phyloP scores from a whole-genome alignment of 2,329 filamentous ascomycete genomes.

The Cordyceps fumosorosea region DNA sequence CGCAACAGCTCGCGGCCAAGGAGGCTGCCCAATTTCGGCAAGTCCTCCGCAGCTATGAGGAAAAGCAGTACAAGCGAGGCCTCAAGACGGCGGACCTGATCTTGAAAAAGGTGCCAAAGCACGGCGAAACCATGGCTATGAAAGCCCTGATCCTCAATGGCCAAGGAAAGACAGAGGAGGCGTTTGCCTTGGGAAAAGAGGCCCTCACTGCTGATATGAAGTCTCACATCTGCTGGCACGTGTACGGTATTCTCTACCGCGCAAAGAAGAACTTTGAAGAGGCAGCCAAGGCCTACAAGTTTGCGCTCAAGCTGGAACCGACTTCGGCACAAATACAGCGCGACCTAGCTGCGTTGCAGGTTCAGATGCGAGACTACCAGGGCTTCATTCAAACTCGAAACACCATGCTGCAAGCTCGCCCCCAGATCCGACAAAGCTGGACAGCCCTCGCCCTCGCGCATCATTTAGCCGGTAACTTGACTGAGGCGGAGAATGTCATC shows the following conservation, averaged over 20 bases:
- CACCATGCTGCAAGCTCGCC: constrained; percentile 78
- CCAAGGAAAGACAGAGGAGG: constrained; percentile 86
- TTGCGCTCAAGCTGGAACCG: constrained; percentile 87
- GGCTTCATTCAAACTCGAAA: constrained; percentile 88
- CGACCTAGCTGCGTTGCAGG: constrained; percentile 85
- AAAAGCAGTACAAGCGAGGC: constrained; percentile 94
- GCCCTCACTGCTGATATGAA: constrained; percentile 96
- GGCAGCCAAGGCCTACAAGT: constrained; percentile 98
- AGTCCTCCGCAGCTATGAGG: constrained; percentile 92
- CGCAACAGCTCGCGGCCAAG: constrained; percentile 72
- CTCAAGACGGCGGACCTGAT: constrained; percentile 96
- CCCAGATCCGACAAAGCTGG: constrained; percentile 86
- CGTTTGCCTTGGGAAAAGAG: constrained; percentile 85
- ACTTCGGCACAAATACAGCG: constrained; percentile 90
- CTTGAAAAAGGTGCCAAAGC: constrained; percentile 85
- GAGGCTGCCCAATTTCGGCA: constrained; percentile 91
- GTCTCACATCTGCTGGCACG: constrained; percentile 98
- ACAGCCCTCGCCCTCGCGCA: constrained; percentile 92
- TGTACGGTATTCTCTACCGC: constrained; percentile 90
- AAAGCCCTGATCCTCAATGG: constrained; percentile 95
- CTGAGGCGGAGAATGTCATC: constrained; percentile 83
- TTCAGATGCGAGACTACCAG: constrained; percentile 93
- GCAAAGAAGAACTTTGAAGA: constrained; percentile 97
- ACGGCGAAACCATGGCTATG: constrained; percentile 98
- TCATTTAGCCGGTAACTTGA: constrained; percentile 79